Base-by-base conservation (phyloP, 1,284 basidiomycete species). In the Fomitopsis pinicola region DNA sequence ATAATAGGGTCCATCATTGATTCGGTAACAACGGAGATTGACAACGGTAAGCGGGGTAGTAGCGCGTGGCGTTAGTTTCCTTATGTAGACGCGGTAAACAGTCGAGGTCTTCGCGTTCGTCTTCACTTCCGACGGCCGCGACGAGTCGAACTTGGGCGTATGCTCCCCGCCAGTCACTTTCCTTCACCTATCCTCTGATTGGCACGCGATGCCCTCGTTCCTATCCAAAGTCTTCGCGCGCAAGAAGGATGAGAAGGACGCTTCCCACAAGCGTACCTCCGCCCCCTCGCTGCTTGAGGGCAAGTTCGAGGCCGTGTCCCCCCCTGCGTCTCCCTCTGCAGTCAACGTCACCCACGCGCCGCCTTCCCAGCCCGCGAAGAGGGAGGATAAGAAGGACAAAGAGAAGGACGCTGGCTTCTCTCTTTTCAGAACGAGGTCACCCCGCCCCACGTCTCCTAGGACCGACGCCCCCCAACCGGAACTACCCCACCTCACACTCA, bases 201-300 rank as follows among this genome's bases (percentile, higher is more conserved):
- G 53, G 40, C 56, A 64, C 68, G 68, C 69, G 55, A 90, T 90
- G 88, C 85, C 87, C 71, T 86, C 87, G 64, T 88, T 91, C 77
- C 75, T 91, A 68, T 84, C 85, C 74, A 91, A 87, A 71, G 85
- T 91, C 67, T 87, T 91, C 69, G 85, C 85, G 75, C 83, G 88
- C 75, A 89, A 84, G 77, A 89, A 84, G 76, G 79, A 82, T 40
- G 78, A 80, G 60, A 84, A 85, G 66, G 81, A 80, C 65, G 78
- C 82, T 65, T 65, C 61, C 50, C 62, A 65, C 65, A 73, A 77
- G 63, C 76, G 77, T 61, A 67, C 75, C 58, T 78, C 78, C 10
- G 62, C 61, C 76, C 59, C 76, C 35, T 81, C 84, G 15, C 75
- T 89, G 60, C 79, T 91, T 5, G 88, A 87, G 60, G 88, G 87